Percentiles rank a stretch among this genome's conserved stretches.
These are phyloP conservation scores for Mycena vulgaris DNA, from an alignment of 768 basidiomycete species.

Conservation along the genomic window DNA sequence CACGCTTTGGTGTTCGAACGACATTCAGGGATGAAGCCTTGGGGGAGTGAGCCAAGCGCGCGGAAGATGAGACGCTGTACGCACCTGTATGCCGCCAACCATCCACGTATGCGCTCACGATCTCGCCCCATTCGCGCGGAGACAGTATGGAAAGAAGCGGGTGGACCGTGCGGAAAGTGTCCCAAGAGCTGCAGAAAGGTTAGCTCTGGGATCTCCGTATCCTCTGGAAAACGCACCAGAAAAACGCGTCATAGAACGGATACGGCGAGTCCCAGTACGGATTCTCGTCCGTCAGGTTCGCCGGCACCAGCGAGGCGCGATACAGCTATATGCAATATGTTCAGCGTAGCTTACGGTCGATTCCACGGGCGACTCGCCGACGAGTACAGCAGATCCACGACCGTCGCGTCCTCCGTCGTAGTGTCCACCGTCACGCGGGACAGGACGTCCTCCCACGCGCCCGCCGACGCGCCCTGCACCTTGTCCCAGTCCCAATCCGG, in stretches of 20 bases:
- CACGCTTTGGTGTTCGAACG: slow-evolving; percentile 65
- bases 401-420: slow-evolving; percentile 55
- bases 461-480: slow-evolving; percentile 55
- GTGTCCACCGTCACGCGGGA: slow-evolving; percentile 54
- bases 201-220: not conserved
- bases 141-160: slow-evolving; percentile 63
- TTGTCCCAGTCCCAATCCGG: slow-evolving; percentile 62
- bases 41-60: not conserved
- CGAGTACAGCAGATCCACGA: slow-evolving; percentile 64
- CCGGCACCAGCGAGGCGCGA: slow-evolving; percentile 65
- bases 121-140: slow-evolving; percentile 63
- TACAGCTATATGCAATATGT: slow-evolving; percentile 54
- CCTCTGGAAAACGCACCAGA: slow-evolving; percentile 54
- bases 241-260: slow-evolving; percentile 67
- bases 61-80: not conserved
- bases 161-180: slow-evolving; percentile 68
- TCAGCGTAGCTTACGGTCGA: not conserved
- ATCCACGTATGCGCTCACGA: slow-evolving; percentile 65
- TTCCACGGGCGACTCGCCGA: slow-evolving; percentile 51
- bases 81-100: slow-evolving; percentile 65
- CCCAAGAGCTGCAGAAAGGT: slow-evolving; percentile 60
- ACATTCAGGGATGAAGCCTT: slow-evolving; percentile 67
- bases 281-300: slow-evolving; percentile 66
- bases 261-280: slow-evolving; percentile 63
- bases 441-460: slow-evolving; percentile 62